Percentiles rank a stretch among this genome's conserved stretches.
Conservation (phyloP, 2,329 filamentous ascomycete genomes). For the Elsinoe arachidis region DNA sequence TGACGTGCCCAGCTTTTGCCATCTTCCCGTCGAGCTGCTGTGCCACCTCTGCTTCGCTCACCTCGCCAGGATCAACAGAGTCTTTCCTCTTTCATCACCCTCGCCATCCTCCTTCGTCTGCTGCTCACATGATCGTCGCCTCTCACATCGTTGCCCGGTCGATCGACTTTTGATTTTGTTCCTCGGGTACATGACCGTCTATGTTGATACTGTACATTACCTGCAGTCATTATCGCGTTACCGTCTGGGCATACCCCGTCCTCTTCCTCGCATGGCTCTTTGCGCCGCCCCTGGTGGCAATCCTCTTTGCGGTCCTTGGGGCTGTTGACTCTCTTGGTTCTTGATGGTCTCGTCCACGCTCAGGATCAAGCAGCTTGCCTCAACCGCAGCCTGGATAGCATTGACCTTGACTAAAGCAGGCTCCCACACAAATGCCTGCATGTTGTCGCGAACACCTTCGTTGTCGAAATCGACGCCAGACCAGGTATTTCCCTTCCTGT, state of each 20-base stretch:
- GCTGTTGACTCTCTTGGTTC: slow-evolving; percentile 85
- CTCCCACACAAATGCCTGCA: slow-evolving; percentile 96
- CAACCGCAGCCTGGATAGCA: slow-evolving; percentile 89
- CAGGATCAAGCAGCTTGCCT: slow-evolving; percentile 90
- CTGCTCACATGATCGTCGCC: background rate
- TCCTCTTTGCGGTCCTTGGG: slow-evolving; percentile 68
- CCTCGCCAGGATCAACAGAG: background rate
- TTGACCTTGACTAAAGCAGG: slow-evolving; percentile 94
- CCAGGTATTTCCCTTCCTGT: slow-evolving; percentile 87
- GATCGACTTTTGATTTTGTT: slow-evolving; percentile 3
- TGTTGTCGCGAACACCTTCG: slow-evolving; percentile 89
- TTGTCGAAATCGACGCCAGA: slow-evolving; percentile 90
- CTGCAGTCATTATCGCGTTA: slow-evolving; percentile 32
- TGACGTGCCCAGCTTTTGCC: background rate
- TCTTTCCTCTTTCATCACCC: background rate
- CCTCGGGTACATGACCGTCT: slow-evolving; percentile 10
- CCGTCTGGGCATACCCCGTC: slow-evolving; percentile 82
- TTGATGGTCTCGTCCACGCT: slow-evolving; percentile 96
- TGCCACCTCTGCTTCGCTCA: background rate
- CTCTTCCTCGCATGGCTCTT: slow-evolving; percentile 73
- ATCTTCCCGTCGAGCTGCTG: background rate
- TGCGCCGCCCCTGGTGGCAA: slow-evolving; percentile 64
- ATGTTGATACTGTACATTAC: slow-evolving; percentile 10
- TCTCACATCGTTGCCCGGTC: background rate
- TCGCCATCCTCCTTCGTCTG: background rate